Evolutionary conservation across 495 filamentous ascomycete genomes (phyloP).

Genomic region (Mycothermus thermophilus): DNA sequence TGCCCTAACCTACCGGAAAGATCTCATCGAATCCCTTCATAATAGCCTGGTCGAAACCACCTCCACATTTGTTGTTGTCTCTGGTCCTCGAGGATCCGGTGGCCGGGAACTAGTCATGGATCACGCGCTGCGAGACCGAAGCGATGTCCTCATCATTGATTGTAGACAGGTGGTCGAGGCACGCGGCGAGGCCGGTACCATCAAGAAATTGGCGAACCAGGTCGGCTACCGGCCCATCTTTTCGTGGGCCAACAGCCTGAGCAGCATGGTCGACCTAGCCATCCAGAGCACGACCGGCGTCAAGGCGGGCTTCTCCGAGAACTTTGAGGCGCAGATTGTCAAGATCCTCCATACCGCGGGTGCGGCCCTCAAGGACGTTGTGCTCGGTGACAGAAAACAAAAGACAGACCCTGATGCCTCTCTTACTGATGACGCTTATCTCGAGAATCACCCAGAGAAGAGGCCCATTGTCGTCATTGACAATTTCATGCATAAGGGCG

Average conservation of each 20-base stretch:
- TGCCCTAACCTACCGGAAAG: constrained; percentile 71
- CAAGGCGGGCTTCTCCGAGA: constrained; percentile 91
- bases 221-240: constrained; percentile 93
- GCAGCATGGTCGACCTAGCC: constrained; percentile 80
- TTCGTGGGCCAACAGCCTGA: constrained; percentile 90
- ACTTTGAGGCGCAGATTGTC: constrained; percentile 73
- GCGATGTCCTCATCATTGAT: constrained; percentile 76
- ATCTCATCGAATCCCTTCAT: constrained; percentile 63
- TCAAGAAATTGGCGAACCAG: constrained; percentile 61
- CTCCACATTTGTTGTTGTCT: constrained; percentile 87
- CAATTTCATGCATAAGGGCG: constrained; percentile 75
- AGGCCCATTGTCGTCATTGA: constrained; percentile 83
- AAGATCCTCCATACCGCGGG: constrained; percentile 88
- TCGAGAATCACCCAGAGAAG: constrained; percentile 78
- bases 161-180: constrained; percentile 92
- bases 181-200: constrained; percentile 77
- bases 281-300: constrained; percentile 88
- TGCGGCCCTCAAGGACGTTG: constrained; percentile 62
- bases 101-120: constrained; percentile 80
- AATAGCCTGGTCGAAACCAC: constrained; percentile 77
- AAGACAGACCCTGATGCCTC: constrained; percentile 62
- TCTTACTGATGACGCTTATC: constrained; percentile 71
- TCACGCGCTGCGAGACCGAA: constrained; percentile 62
- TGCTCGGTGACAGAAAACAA: constrained; percentile 48
- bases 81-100: constrained; percentile 82